Evolutionary conservation across 108 stramenopile genomes (phyloP).

Genomic region (Stephanodiscus minutulus): DNA sequence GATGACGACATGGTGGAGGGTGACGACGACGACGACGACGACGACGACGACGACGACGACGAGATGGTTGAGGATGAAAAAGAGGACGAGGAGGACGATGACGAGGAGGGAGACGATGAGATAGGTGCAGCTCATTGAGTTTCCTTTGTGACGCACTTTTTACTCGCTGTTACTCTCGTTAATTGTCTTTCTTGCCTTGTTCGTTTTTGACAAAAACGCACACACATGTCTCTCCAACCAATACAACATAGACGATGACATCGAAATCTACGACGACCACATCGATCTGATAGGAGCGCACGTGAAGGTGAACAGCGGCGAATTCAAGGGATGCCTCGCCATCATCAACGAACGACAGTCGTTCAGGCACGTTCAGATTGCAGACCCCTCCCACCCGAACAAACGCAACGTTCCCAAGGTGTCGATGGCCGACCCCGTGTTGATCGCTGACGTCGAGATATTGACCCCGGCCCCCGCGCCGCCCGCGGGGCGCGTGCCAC

Average conservation of each 20-base stretch:
- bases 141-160: neutral
- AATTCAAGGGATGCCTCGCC: neutral
- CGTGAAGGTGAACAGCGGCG: neutral
- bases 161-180: neutral
- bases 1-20: too few relatives aligned
- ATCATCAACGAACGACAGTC: neutral
- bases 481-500: too few relatives aligned
- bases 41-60: neutral
- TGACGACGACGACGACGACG: neutral
- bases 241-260: neutral
- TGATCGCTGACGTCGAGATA: neutral
- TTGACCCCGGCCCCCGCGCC: neutral
- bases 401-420: neutral
- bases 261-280: neutral
- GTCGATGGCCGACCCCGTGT: neutral
- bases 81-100: too few relatives aligned
- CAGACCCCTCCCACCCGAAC: neutral
- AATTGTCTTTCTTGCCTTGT: neutral
- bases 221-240: neutral
- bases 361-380: neutral
- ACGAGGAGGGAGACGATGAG: neutral
- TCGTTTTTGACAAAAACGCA: too few relatives aligned
- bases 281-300: neutral
- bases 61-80: neutral
- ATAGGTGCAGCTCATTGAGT: neutral